Percentiles rank a stretch among this genome's conserved stretches.
phyloP scores from a whole-genome alignment of 2,329 filamentous ascomycete species.

The Neoscytalidium dimidiatum region DNA sequence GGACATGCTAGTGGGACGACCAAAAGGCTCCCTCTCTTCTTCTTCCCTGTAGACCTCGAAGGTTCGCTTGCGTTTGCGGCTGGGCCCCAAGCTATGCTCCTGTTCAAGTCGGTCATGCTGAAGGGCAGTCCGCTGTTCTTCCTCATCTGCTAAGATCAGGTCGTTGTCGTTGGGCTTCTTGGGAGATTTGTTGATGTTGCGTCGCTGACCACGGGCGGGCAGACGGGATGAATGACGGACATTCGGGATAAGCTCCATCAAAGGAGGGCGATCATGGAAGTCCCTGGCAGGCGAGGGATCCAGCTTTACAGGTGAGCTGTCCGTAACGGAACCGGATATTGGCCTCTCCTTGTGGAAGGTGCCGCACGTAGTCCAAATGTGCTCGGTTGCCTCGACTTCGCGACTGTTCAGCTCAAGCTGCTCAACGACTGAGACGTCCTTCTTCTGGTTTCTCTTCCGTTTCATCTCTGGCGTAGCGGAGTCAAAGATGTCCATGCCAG shows the following conservation, averaged over 20 bases:
- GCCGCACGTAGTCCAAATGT: constrained; percentile 58
- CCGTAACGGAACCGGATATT: constrained; percentile 48
- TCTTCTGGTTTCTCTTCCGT: constrained; percentile 75
- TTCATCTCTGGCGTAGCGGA: constrained; percentile 73
- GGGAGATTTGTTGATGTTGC: background rate
- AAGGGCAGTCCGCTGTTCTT: constrained; percentile 34
- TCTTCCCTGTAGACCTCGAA: constrained; percentile 46
- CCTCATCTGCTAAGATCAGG: constrained; percentile 28
- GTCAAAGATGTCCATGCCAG: constrained; percentile 81
- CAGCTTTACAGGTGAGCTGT: constrained; percentile 36
- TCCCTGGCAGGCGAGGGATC: constrained; percentile 32
- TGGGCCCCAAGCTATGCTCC: background rate
- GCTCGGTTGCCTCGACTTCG: constrained; percentile 64
- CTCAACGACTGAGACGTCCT: constrained; percentile 69
- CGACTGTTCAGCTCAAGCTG: constrained; percentile 67
- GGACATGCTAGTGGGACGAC: constrained; percentile 34
- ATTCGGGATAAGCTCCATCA: constrained; percentile 36
- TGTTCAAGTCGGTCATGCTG: constrained; percentile 22
- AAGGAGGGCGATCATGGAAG: constrained; percentile 29
- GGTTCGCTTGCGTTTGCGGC: constrained; percentile 36
- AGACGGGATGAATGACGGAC: background rate
- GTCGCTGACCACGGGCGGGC: constrained; percentile 22
- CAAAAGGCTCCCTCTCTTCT: constrained; percentile 33
- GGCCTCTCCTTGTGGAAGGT: constrained; percentile 44
- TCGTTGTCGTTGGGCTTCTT: constrained; percentile 7